Evolutionary conservation across 2,329 filamentous ascomycete genomes (phyloP).

Genomic region (Aspergillus nomiae): DNA sequence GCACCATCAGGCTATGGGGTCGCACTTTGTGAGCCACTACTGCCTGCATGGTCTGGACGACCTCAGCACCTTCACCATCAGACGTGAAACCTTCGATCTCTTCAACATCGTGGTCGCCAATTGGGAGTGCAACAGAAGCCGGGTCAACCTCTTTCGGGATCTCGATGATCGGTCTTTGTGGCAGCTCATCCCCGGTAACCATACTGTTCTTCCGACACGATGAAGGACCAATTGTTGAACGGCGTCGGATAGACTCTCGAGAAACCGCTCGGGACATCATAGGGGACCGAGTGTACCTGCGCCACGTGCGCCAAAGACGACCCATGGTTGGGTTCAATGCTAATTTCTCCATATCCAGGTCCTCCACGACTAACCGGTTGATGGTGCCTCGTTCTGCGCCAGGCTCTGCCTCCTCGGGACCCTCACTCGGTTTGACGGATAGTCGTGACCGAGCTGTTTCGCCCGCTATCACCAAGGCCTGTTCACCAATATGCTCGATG

Average conservation of each 20-base stretch:
- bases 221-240: slow-evolving; percentile 24
- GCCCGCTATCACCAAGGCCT: slow-evolving; percentile 82
- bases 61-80: slow-evolving; percentile 60
- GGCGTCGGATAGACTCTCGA: slow-evolving; percentile 41
- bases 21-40: slow-evolving; percentile 45
- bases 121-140: slow-evolving; percentile 33
- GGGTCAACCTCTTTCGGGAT: slow-evolving; percentile 32
- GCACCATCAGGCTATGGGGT: slow-evolving; percentile 46
- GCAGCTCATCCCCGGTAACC: slow-evolving; percentile 35
- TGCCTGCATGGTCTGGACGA: slow-evolving; percentile 38
- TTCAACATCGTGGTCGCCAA: slow-evolving; percentile 47
- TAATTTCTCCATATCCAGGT: slow-evolving; percentile 88
- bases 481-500: slow-evolving; percentile 90
- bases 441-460: slow-evolving; percentile 67
- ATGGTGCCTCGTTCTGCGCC: slow-evolving; percentile 52
- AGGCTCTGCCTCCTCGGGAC: slow-evolving; percentile 57
- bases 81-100: slow-evolving; percentile 75
- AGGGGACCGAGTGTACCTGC: slow-evolving; percentile 63
- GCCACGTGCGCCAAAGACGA: slow-evolving; percentile 91
- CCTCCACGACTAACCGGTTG: slow-evolving; percentile 74
- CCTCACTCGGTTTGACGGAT: slow-evolving; percentile 47
- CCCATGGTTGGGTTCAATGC: slow-evolving; percentile 87
- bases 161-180: slow-evolving; percentile 17
- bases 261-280: slow-evolving; percentile 44
- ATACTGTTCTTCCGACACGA: slow-evolving; percentile 43